Evolutionary conservation across 108 stramenopile species (phyloP), one percentile per base, ranked within the genome.

Genomic region (Cyclotella cryptica): DNA sequence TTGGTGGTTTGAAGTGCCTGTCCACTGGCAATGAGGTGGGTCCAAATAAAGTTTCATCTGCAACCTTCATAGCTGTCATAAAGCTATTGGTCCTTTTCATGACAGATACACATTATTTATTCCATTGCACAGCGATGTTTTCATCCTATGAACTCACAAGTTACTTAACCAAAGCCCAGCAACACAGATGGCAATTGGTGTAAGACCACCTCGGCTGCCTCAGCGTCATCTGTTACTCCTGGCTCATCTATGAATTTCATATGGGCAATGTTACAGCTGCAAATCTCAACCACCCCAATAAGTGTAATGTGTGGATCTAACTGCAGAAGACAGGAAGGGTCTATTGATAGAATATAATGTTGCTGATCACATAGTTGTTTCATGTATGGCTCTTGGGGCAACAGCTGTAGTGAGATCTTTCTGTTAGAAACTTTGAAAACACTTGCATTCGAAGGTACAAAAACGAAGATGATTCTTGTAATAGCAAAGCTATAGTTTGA

Each of bases 271-370:
- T 39, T 21, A 44, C 58, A 61, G 19, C 79, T 58, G 1, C 66
- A 73, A n/a, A 80, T 69, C 3, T 54, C 45, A 10, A 80, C 51
- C 12, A 72, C 79, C 8, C 79, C 79, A 18, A 80, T 45, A 45
- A 80, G 49, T 42, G 79, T 80, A 28, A 80, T 57, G 29, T 80
- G 79, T 22, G 79, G 79, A 15, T 52, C 39, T 47, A 80, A 80
- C 22, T 30, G 57, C 22, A 72, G 79, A 1, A 73, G 35, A 28
- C 10, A 3, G 1, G 29, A 14, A 11, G 29, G 27, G 19, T 71
- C 58, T 35, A 39, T 15, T 17, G 59, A 63, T n/a, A 78, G 49
- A 10, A 71, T 61, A 24, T 69, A 47, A 1, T n/a, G 11, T 45
- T 78, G 77, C 24, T 49, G 42, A 12, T 15, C 21, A 24, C 47